Evolutionary conservation across 2,329 filamentous ascomycete species (phyloP), one percentile per base, ranked within the genome.

Genomic region (Curvularia sp.): DNA sequence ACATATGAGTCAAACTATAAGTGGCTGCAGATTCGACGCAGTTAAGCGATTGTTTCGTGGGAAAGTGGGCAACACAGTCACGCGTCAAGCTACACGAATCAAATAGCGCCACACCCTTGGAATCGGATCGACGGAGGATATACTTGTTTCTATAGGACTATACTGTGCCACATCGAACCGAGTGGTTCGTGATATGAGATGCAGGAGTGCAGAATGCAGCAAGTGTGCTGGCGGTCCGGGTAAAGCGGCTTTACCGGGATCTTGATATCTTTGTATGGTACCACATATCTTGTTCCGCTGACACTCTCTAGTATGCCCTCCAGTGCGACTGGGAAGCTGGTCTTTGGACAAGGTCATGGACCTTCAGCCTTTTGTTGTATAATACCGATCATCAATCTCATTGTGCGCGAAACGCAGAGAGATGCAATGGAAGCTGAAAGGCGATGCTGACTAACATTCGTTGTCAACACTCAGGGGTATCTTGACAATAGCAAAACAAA

Each of bases 121-220:
- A 34, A 8, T 47, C n/a, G 27, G 45, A 47, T 32, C 27, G 5
- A 32, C 10, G 21, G 15, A 47, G 34, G 13, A 6, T 34, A 34
- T 19, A n/a, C 45, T 47, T 32, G n/a, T 47, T 34, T 47, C 45
- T n/a, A 34, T 47, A 47, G 34, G 45, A 27, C 45, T 47, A 47
- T 27, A 12, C 27, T 5, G 27, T 47, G 15, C n/a, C n/a, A 47
- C 34, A 34, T 47, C 1, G 27, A 47, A 47, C 27, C 18, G 27
- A 4, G 45, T 32, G 45, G 18, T 30, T 47, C n/a, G 27, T 5
- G 13, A 32, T 32, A 27, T n/a, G 45, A 34, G 28, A 27, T 47
- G 45, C 45, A 47, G 27, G 45, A 47, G 25, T 47, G 23, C 45
- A 34, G 28, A 3, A 47, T 34, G 45, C 28, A 47, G 2, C 27